These are phyloP conservation scores for Syncephalastrum contaminatum DNA, from an alignment of 371 early-diverging fungal species.

Conservation along the genomic window DNA sequence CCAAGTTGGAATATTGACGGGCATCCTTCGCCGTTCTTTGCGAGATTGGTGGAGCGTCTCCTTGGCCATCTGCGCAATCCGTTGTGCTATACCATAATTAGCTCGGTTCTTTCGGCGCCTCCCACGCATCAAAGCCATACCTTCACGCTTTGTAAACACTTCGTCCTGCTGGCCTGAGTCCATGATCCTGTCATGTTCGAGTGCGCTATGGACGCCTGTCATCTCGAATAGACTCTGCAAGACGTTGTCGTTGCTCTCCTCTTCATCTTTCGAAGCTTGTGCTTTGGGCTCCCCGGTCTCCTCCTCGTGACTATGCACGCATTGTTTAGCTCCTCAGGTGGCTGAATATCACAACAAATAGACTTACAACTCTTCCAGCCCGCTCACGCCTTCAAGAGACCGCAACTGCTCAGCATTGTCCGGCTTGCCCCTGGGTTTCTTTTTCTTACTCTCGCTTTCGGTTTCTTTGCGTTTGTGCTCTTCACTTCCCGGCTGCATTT, in stretches of 20 bases:
- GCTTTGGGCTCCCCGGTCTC: conserved; percentile 21
- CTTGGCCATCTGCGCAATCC: no score
- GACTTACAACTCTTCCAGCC: conserved; percentile 59
- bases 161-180: conserved; percentile 63
- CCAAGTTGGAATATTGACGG: conserved; percentile 67
- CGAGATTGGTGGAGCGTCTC: conserved; percentile 6
- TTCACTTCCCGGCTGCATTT: conserved; percentile 12
- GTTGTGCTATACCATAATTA: no score
- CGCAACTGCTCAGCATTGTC: conserved; percentile 38
- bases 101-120: conserved; percentile 9
- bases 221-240: conserved; percentile 74
- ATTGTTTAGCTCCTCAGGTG: conserved; percentile 14
- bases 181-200: conserved; percentile 87
- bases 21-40: conserved; percentile 20
- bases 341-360: conserved; percentile 3
- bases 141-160: conserved; percentile 76
- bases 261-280: conserved; percentile 15
- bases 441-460: conserved; percentile 13
- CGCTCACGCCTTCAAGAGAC: conserved; percentile 49
- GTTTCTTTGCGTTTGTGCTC: conserved; percentile 15
- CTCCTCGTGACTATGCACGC: conserved; percentile 18
- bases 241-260: conserved; percentile 50
- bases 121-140: conserved; percentile 47
- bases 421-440: conserved; percentile 20
- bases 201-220: conserved; percentile 82